phyloP scores from a whole-genome alignment of 2,329 filamentous ascomycete species.

The Colletotrichum lindemuthianum region DNA sequence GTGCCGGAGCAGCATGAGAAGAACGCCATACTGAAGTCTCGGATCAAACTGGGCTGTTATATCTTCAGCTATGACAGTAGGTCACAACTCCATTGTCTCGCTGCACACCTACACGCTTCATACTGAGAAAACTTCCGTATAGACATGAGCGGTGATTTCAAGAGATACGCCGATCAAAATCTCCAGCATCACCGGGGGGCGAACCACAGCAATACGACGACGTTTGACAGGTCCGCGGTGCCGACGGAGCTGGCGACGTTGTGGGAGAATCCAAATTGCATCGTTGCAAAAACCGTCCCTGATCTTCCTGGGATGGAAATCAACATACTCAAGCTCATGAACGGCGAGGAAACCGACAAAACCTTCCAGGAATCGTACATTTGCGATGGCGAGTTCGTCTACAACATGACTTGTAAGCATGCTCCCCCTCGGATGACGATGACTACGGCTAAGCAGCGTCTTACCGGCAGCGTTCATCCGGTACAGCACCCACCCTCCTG shows the following conservation, averaged over 20 bases:
- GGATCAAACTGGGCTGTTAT: neutral
- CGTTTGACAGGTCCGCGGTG: too few species aligned
- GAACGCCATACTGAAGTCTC: neutral
- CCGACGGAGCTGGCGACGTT: neutral
- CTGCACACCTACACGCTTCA: too few species aligned
- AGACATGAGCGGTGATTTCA: too few species aligned
- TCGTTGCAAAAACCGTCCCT: too few species aligned
- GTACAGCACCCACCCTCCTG: too few species aligned
- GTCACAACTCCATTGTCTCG: neutral
- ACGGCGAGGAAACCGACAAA: neutral
- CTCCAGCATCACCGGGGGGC: too few species aligned
- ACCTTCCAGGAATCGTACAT: conserved; percentile 7
- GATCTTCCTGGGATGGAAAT: neutral
- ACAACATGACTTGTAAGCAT: conserved; percentile 17
- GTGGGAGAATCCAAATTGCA: neutral
- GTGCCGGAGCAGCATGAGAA: neutral
- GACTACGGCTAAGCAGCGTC: too few species aligned
- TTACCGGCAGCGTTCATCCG: too few species aligned
- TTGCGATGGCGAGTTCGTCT: neutral
- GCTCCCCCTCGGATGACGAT: neutral
- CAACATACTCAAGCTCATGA: neutral
- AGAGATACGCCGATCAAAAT: too few species aligned
- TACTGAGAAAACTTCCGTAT: too few species aligned
- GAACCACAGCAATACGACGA: too few species aligned
- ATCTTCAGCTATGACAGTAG: neutral